Percentiles rank a stretch among this genome's conserved stretches.
Conservation (phyloP, 768 basidiomycete species). For the Auricularia sp. region DNA sequence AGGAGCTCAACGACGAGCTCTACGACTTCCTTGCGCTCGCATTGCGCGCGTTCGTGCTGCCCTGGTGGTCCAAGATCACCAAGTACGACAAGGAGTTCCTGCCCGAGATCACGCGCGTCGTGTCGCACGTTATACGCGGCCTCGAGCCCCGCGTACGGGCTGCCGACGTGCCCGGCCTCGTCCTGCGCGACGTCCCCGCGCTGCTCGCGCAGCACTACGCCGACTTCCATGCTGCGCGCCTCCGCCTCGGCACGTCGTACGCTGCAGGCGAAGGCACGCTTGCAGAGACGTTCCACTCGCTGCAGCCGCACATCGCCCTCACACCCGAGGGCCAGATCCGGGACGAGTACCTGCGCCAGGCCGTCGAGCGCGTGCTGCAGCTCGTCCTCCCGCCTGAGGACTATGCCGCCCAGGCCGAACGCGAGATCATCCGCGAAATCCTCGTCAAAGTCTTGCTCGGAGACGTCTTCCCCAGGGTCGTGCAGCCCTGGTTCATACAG, state of each 20-base stretch:
- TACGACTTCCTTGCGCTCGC: conserved; percentile 76
- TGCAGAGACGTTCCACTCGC: conserved; percentile 61
- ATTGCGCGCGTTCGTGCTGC: conserved; percentile 65
- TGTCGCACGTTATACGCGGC: conserved; percentile 45
- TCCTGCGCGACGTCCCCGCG: conserved; percentile 52
- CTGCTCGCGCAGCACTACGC: conserved; percentile 65
- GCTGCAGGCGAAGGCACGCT: conserved; percentile 58
- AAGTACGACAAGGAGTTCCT: conserved; percentile 78
- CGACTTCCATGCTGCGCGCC: conserved; percentile 62
- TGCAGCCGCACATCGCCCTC: conserved; percentile 80
- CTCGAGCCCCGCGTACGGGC: conserved; percentile 49
- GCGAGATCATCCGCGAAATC: conserved; percentile 77
- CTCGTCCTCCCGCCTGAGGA: conserved; percentile 68
- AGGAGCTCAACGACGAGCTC: conserved; percentile 54
- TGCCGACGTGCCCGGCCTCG: conserved; percentile 48
- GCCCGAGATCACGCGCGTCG: conserved; percentile 52
- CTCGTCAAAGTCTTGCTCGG: conserved; percentile 66
- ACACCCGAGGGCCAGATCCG: conserved; percentile 46
- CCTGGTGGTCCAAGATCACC: conserved; percentile 80
- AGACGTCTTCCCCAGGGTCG: conserved; percentile 43
- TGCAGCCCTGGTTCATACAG: conserved; percentile 88
- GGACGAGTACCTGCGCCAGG: conserved; percentile 69
- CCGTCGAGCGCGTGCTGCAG: conserved; percentile 66
- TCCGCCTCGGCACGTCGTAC: conserved; percentile 59
- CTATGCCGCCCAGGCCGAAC: conserved; percentile 65